phyloP scores from a whole-genome alignment of 176 grass and related monocot genomes.

The Oryza punctata region DNA sequence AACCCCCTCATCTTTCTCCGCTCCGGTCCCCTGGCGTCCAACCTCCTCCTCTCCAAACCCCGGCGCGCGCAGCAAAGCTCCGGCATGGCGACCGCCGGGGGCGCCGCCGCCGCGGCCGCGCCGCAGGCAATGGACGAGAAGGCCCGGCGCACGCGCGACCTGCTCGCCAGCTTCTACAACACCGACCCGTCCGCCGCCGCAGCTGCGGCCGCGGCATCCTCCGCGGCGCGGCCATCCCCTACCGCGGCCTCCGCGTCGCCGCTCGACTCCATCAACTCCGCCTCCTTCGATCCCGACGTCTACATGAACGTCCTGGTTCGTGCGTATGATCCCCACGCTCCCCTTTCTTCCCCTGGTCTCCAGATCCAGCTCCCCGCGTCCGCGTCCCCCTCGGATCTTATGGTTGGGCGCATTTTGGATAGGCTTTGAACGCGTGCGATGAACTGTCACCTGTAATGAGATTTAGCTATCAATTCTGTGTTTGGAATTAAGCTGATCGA shows the following conservation, averaged over 20 bases:
- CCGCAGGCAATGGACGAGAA: conserved; percentile 76
- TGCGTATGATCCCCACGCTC: conserved; percentile 25
- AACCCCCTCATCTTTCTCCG: conserved; percentile 23
- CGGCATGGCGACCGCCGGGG: conserved; percentile 37
- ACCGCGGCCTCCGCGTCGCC: conserved; percentile 48
- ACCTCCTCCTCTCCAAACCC: conserved; percentile 13
- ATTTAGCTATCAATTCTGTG: neutral
- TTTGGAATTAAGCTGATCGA: conserved; percentile 6
- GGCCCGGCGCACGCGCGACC: conserved; percentile 86
- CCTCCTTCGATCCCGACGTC: conserved; percentile 78
- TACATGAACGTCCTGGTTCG: conserved; percentile 95
- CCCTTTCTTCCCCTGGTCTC: neutral
- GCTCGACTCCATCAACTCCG: conserved; percentile 83
- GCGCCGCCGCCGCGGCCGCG: neutral
- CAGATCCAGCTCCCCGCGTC: conserved; percentile 45
- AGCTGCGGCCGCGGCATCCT: conserved; percentile 18
- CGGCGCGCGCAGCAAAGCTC: neutral
- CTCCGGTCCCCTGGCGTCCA: conserved; percentile 28
- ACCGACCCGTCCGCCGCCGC: conserved; percentile 42
- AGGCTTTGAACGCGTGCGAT: neutral
- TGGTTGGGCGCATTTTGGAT: conserved; percentile 11
- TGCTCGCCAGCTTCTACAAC: conserved; percentile 98
- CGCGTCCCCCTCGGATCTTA: conserved; percentile 22
- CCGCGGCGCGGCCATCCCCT: conserved; percentile 22
- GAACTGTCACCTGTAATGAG: neutral